Conservation (phyloP, 352 stramenopile genomes). For the Globisporangium apiculatum region DNA sequence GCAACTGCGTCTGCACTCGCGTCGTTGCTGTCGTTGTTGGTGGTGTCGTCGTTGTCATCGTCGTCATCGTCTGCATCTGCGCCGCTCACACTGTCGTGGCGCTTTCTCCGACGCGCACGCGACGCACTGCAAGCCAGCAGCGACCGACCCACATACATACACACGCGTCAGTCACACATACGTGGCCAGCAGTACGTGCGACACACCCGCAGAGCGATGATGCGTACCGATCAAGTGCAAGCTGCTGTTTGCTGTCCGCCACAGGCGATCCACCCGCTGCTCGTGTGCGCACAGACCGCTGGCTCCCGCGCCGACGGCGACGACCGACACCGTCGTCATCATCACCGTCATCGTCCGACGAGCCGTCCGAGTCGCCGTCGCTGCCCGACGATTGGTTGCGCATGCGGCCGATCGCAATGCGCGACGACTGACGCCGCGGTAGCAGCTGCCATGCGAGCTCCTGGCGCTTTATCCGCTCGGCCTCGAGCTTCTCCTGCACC, state of each 20-base stretch:
- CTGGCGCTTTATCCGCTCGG: constrained; percentile 56
- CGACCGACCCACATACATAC: not conserved
- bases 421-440: constrained; percentile 74
- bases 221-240: constrained; percentile 54
- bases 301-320: not conserved
- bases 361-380: constrained; percentile 30
- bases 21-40: constrained; percentile 24
- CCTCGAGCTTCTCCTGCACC: constrained; percentile 59
- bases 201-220: no score
- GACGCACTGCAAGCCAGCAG: constrained; percentile 38
- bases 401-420: constrained; percentile 75
- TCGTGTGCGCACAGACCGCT: constrained; percentile 7
- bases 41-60: constrained; percentile 25
- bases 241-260: constrained; percentile 17
- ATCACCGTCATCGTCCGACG: constrained; percentile 20
- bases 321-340: constrained; percentile 3
- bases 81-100: constrained; percentile 14
- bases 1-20: not conserved
- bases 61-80: constrained; percentile 35
- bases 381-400: constrained; percentile 45
- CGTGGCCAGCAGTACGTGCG: no score
- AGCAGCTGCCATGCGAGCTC: constrained; percentile 72
- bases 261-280: not conserved
- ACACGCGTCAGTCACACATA: not conserved
- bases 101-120: constrained; percentile 48